Evolutionary conservation across 805 yeast species (phyloP), one percentile per base, ranked within the genome.

Genomic region (Brettanomyces bruxellensis): DNA sequence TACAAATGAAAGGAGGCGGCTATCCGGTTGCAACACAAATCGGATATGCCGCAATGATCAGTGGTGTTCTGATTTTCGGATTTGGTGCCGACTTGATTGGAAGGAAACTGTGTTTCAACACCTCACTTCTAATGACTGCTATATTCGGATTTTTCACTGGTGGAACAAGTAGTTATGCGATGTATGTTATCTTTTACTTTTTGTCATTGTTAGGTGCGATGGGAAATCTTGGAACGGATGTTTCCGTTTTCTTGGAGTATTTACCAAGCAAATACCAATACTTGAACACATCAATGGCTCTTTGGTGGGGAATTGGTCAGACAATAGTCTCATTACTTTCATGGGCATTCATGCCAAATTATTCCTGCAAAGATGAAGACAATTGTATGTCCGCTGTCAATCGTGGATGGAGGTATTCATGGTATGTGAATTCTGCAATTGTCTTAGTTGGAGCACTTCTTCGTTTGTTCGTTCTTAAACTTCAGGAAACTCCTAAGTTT

Each of bases 251-350:
- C 51, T 56, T 77, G 35, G 81, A 78, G 54, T 75, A 70, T 47
- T 61, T 78, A 47, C 83, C 83, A 3, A 61, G 68, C 40, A 69
- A 69, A 43, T 62, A 71, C 52, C 78, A 76, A 51, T 78, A 71
- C 70, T 57, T 76, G 50, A 65, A 73, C 44, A 76, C 82, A 2
- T 65, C 74, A 35, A 69, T 79, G 61, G 78, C 81, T 23, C 64
- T 70, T 40, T 79, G 73, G 76, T 79, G 84, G 85, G 80, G 82
- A 40, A 65, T 79, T 34, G 84, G 83, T 32, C 83, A 79, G 56
- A 69, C 79, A 2, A 64, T 78, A 39, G 71, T 79, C 11, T 67
- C 67, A 32, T 60, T 77, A 18, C 54, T 77, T 38, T 72, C 80
- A 4, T 79, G 81, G 79, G 82, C 78, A 0, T 72, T 75, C 46